These are phyloP conservation scores for Trichocladium uniseriatum DNA, from an alignment of 495 filamentous ascomycete genomes.

Conservation along the genomic window DNA sequence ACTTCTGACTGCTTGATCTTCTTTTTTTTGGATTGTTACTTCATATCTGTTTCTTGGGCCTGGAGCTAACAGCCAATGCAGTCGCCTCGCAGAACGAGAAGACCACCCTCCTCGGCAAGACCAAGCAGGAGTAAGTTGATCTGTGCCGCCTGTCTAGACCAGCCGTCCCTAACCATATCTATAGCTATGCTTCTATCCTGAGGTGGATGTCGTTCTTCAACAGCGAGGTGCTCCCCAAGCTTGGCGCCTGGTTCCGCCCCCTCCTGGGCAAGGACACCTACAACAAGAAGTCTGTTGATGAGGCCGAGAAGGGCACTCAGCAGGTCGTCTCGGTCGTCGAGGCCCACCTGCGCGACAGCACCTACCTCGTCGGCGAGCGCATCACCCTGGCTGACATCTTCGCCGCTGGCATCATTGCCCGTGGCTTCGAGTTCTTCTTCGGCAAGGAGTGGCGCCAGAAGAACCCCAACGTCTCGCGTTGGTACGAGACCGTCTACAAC, in stretches of 20 bases:
- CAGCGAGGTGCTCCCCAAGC: conserved; percentile 62
- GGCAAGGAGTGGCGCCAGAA: conserved; percentile 75
- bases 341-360: conserved; percentile 81
- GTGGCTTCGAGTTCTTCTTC: conserved; percentile 79
- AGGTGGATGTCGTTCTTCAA: conserved; percentile 94
- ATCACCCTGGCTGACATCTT: conserved; percentile 95
- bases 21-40: conserved; percentile 8
- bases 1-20: conserved; percentile 42
- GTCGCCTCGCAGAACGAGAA: conserved; percentile 99
- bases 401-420: conserved; percentile 61
- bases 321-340: conserved; percentile 65
- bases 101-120: conserved; percentile 96
- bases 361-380: conserved; percentile 95
- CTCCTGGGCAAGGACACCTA: conserved; percentile 73
- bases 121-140: conserved; percentile 82
- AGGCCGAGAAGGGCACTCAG: conserved; percentile 54
- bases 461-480: conserved; percentile 79
- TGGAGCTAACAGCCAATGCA: conserved; percentile 38
- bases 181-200: conserved; percentile 83
- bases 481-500: conserved; percentile 90
- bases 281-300: conserved; percentile 96
- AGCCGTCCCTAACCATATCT: conserved; percentile 14
- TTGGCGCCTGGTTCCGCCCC: conserved; percentile 83
- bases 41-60: conserved; percentile 15
- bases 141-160: not conserved